These are phyloP conservation scores for Athelia psychrophila DNA, from an alignment of 1,284 basidiomycete species.

Conservation along the genomic window DNA sequence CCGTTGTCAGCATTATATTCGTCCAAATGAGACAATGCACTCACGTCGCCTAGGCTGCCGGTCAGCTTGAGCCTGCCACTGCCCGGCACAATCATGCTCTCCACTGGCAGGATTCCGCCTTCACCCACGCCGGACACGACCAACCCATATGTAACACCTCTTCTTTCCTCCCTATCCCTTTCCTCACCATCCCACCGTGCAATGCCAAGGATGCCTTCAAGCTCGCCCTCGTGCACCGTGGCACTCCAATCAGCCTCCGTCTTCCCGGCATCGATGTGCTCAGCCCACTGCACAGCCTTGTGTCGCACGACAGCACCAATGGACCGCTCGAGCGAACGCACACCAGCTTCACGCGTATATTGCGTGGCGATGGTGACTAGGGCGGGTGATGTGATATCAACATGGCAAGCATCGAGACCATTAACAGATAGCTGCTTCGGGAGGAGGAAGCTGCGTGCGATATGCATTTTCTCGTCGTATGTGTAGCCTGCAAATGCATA, in stretches of 20 bases:
- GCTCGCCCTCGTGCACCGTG: constrained; percentile 61
- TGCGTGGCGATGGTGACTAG: constrained; percentile 70
- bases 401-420: constrained; percentile 53
- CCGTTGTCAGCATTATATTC: constrained; percentile 3
- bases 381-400: constrained; percentile 64
- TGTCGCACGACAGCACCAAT: constrained; percentile 83
- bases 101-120: constrained; percentile 83
- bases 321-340: constrained; percentile 86
- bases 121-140: constrained; percentile 89
- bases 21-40: constrained; percentile 12
- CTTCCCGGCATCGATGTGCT: constrained; percentile 50
- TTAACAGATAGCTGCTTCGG: constrained; percentile 82
- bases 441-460: constrained; percentile 80
- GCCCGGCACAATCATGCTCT: constrained; percentile 75
- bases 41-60: constrained; percentile 75
- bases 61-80: constrained; percentile 72
- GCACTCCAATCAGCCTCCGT: constrained; percentile 1
- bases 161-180: constrained; percentile 62
- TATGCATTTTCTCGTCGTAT: constrained; percentile 88
- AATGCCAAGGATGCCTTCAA: constrained; percentile 85
- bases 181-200: constrained; percentile 82
- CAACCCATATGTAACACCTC: constrained; percentile 81
- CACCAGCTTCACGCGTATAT: constrained; percentile 89
- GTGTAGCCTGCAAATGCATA: constrained; percentile 65
- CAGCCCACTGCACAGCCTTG: constrained; percentile 89